phyloP scores from a whole-genome alignment of 2,329 filamentous ascomycete genomes.

The Penicillium sp. region DNA sequence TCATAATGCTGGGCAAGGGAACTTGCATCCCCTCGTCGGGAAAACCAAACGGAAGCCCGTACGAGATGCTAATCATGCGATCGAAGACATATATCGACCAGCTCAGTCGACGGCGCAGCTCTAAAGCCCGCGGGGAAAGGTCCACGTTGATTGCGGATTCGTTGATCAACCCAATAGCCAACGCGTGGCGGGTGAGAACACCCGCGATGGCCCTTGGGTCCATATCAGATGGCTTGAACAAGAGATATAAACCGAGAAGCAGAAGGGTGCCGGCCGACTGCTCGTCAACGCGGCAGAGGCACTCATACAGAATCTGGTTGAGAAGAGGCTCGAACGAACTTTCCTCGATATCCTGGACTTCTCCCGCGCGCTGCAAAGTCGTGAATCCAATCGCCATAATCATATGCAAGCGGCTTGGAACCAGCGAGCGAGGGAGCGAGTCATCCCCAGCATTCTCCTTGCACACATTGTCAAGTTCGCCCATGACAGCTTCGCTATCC shows the following conservation, averaged over 20 bases:
- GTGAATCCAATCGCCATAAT: constrained; percentile 50
- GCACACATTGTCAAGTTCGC: constrained; percentile 31
- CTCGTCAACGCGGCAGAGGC: constrained; percentile 36
- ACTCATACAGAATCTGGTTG: constrained; percentile 43
- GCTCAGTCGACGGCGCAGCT: constrained; percentile 42
- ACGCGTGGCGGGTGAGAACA: constrained; percentile 4
- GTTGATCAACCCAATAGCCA: constrained; percentile 1
- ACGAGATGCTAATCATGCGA: constrained; percentile 46
- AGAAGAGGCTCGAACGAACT: constrained; percentile 36
- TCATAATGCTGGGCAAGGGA: constrained; percentile 45
- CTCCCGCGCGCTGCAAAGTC: constrained; percentile 45
- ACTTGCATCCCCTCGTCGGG: constrained; percentile 43
- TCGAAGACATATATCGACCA: constrained; percentile 50
- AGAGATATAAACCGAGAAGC: constrained; percentile 45
- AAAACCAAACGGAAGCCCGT: constrained; percentile 43
- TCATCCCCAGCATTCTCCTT: background rate
- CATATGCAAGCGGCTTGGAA: constrained; percentile 43
- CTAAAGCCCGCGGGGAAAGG: constrained; percentile 21
- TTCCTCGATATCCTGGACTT: constrained; percentile 39
- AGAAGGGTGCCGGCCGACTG: constrained; percentile 45
- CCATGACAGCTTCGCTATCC: constrained; percentile 37
- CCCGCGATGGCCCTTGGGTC: constrained; percentile 45
- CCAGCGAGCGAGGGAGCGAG: constrained; percentile 10
- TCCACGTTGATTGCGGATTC: background rate
- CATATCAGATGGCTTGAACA: constrained; percentile 44